Evolutionary conservation across 2,329 filamentous ascomycete genomes (phyloP).

Genomic region (Kalaharituber pfeilii): DNA sequence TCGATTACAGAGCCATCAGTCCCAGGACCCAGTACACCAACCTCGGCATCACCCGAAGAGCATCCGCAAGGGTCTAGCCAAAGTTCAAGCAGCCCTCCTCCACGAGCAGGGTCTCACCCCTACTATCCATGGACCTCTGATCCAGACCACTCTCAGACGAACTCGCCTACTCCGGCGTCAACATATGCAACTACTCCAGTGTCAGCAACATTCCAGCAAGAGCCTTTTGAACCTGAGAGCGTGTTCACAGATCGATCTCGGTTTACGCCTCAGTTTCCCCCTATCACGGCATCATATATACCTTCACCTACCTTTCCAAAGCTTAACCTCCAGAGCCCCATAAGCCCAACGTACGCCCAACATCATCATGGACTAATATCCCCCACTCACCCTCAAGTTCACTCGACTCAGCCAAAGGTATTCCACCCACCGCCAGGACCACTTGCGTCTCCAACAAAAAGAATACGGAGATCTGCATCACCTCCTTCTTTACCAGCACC

Average conservation of each 20-base stretch:
- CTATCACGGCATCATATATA: slow-evolving; percentile 7
- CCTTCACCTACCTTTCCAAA: neutral
- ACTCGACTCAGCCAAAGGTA: neutral
- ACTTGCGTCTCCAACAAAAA: slow-evolving; percentile 15
- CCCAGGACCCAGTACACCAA: neutral
- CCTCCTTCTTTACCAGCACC: slow-evolving; percentile 14
- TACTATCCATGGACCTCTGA: neutral
- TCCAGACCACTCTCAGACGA: neutral
- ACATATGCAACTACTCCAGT: neutral
- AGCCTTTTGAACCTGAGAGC: slow-evolving; percentile 12
- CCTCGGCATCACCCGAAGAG: neutral
- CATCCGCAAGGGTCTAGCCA: neutral
- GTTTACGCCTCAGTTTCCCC: slow-evolving; percentile 9
- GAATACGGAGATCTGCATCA: slow-evolving; percentile 16
- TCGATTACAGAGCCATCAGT: slow-evolving; percentile 15
- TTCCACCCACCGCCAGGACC: slow-evolving; percentile 9
- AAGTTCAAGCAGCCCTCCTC: neutral
- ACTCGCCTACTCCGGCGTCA: neutral
- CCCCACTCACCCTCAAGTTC: neutral
- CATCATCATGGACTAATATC: neutral
- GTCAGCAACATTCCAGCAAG: neutral
- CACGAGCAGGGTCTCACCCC: neutral
- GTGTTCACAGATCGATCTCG: slow-evolving; percentile 12
- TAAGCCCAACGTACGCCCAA: neutral
- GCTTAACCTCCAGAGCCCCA: neutral